A percentile compares a stretch with the other conserved stretches of the same genome.
phyloP scores from a whole-genome alignment of 2,329 filamentous ascomycete genomes.

The Colletotrichum costaricense region DNA sequence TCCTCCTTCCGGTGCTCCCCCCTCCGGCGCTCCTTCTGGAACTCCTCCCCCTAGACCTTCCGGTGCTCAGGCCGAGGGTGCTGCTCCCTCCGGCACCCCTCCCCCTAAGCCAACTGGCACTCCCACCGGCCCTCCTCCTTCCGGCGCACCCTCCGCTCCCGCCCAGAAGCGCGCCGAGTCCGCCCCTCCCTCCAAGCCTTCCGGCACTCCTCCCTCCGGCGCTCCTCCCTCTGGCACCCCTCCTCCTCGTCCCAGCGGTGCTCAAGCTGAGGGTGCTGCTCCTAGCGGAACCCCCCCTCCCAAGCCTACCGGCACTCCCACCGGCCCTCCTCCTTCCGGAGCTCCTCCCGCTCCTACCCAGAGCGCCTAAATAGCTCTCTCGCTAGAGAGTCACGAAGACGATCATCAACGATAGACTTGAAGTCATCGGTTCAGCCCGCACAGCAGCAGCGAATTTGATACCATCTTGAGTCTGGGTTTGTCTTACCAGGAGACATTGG shows the following conservation, averaged over 20 bases:
- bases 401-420: background rate
- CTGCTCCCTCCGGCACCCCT: slow-evolving; percentile 2
- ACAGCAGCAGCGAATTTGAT: slow-evolving; percentile 7
- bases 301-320: background rate
- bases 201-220: slow-evolving; percentile 3
- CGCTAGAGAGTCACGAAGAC: background rate
- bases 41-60: slow-evolving; percentile 7
- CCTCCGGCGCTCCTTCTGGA: background rate
- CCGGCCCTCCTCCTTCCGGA: slow-evolving; percentile 2
- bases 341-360: slow-evolving; percentile 21
- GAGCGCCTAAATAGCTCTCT: background rate
- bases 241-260: background rate
- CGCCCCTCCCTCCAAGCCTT: background rate
- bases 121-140: slow-evolving; percentile 10
- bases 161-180: background rate
- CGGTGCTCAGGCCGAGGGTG: background rate
- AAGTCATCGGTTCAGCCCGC: background rate
- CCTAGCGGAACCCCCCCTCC: slow-evolving; percentile 1
- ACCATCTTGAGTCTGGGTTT: slow-evolving; percentile 1
- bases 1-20: slow-evolving; percentile 10
- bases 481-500: slow-evolving; percentile 28
- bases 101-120: background rate
- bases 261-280: background rate
- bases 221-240: slow-evolving; percentile 12
- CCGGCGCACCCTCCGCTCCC: background rate